Evolutionary conservation across 208 protist species (phyloP).

Genomic region (Trypanosoma boissoni): DNA sequence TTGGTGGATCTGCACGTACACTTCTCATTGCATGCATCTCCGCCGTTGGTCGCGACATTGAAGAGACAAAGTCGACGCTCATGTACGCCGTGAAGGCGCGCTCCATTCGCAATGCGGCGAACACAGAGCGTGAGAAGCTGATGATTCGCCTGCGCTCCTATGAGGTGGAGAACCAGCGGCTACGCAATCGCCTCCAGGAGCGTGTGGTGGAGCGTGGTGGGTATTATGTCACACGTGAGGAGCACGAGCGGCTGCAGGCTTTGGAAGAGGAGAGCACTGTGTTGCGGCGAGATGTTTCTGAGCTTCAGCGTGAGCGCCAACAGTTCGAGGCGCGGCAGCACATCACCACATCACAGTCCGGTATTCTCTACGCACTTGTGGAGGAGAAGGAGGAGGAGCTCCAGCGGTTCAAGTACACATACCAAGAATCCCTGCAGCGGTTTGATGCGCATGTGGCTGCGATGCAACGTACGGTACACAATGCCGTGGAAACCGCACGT

Average conservation of each 20-base stretch:
- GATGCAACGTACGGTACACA: constrained; percentile 61
- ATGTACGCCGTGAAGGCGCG: constrained; percentile 94
- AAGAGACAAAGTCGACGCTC: constrained; percentile 95
- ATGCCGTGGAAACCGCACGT: constrained; percentile 41
- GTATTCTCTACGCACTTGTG: constrained; percentile 55
- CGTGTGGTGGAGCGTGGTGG: constrained; percentile 79
- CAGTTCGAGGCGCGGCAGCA: constrained; percentile 67
- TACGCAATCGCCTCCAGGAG: constrained; percentile 87
- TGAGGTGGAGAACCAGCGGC: constrained; percentile 81
- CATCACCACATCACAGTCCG: constrained; percentile 73
- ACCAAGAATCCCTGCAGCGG: constrained; percentile 67
- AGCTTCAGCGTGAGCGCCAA: constrained; percentile 66
- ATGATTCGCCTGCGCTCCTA: constrained; percentile 75
- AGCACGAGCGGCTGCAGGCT: constrained; percentile 66
- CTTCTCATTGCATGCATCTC: constrained; percentile 95
- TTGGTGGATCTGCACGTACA: constrained; percentile 91
- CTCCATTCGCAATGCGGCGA: constrained; percentile 93
- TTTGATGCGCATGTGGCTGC: constrained; percentile 63
- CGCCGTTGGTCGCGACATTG: constrained; percentile 91
- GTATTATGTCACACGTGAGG: constrained; percentile 81
- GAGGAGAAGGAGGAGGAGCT: constrained; percentile 77
- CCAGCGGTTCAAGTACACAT: constrained; percentile 56
- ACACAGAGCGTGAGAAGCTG: constrained; percentile 81
- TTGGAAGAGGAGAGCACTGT: constrained; percentile 54
- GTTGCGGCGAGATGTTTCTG: constrained; percentile 47